phyloP scores from a whole-genome alignment of 305 asterid genomes.

The Withania somnifera region DNA sequence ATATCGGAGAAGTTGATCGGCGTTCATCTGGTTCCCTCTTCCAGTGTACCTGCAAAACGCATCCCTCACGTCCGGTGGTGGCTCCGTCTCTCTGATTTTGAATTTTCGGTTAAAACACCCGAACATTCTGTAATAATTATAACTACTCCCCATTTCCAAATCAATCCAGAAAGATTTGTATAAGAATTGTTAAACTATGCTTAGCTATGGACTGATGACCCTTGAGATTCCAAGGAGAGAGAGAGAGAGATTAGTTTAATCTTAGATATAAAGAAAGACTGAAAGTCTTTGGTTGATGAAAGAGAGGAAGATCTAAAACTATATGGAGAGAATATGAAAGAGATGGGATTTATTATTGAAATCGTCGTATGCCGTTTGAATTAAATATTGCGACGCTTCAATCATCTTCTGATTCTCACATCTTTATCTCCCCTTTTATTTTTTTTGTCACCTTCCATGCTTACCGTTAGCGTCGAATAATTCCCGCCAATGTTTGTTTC shows the following conservation, averaged over 20 bases:
- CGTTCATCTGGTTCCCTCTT: constrained; percentile 43
- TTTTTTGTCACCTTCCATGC: not conserved
- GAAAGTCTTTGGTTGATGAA: not conserved
- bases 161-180: not conserved
- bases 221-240: not conserved
- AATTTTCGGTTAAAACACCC: constrained; percentile 93
- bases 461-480: not conserved
- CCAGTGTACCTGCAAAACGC: constrained; percentile 50
- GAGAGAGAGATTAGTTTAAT: not conserved
- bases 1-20: constrained; percentile 53
- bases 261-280: not conserved
- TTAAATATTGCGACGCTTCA: not conserved
- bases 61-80: constrained; percentile 78
- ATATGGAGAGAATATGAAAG: not conserved
- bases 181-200: no score
- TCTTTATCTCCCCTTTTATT: not conserved
- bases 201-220: not conserved
- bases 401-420: not conserved
- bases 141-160: constrained; percentile 59
- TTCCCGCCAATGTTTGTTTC: not conserved
- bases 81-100: constrained; percentile 74
- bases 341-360: not conserved
- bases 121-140: constrained; percentile 91
- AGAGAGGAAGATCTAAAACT: not conserved
- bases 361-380: not conserved